phyloP scores from a whole-genome alignment of 352 stramenopile genomes.

The Pythium utonaiense region DNA sequence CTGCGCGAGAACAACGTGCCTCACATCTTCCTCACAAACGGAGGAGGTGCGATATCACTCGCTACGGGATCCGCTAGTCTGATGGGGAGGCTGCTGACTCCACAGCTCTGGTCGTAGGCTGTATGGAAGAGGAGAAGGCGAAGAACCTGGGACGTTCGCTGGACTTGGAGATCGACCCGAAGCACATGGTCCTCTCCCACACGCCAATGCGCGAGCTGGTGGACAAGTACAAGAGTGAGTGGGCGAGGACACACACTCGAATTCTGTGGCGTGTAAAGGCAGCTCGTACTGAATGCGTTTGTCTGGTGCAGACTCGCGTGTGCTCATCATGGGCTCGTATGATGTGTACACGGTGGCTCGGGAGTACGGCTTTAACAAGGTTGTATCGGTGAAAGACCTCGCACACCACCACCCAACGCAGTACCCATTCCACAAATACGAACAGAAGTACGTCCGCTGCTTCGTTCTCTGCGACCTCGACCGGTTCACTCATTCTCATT shows the following conservation, averaged over 20 bases:
- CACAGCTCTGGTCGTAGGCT: constrained; percentile 28
- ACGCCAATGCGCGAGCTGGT: constrained; percentile 85
- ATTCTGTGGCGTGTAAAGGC: not conserved
- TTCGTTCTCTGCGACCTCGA: not conserved
- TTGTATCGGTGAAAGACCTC: constrained; percentile 72
- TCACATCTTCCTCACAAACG: constrained; percentile 89
- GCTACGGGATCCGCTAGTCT: too few relatives aligned
- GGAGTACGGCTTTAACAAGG: constrained; percentile 81
- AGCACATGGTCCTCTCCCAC: constrained; percentile 86
- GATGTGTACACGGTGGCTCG: constrained; percentile 68
- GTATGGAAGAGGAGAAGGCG: constrained; percentile 85
- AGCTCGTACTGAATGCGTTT: not conserved
- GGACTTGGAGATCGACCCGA: constrained; percentile 53
- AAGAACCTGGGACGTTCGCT: constrained; percentile 60
- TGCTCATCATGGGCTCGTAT: constrained; percentile 86
- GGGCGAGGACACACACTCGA: too few relatives aligned
- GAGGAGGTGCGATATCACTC: constrained; percentile 1
- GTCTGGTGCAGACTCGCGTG: constrained; percentile 48
- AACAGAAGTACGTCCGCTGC: constrained; percentile 42
- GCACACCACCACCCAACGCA: constrained; percentile 63
- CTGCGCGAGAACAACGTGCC: constrained; percentile 60
- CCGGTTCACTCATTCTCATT: not conserved
- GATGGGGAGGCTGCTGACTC: not conserved
- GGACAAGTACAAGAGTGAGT: constrained; percentile 50
- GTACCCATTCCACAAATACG: constrained; percentile 79